phyloP scores from a whole-genome alignment of 2,329 filamentous ascomycete genomes.

The Stagonosporopsis vannaccii region DNA sequence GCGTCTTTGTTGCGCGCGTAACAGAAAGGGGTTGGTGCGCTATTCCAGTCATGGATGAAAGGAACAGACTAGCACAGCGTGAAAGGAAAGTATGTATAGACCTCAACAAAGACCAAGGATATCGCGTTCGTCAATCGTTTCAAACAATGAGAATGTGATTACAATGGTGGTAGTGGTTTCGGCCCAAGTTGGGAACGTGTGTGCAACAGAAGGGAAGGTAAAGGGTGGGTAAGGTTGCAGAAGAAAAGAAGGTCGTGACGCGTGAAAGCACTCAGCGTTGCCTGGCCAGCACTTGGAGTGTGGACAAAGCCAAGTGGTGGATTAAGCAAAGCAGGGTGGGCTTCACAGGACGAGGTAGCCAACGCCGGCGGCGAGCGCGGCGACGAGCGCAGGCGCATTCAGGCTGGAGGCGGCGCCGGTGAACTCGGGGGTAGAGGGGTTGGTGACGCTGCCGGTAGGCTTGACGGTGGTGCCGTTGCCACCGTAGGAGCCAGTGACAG shows the following conservation, averaged over 20 bases:
- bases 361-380: conserved; percentile 39
- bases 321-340: conserved; percentile 14
- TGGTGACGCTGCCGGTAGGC: conserved; percentile 24
- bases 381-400: conserved; percentile 42
- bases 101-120: conserved; percentile 3
- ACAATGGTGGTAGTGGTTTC: conserved; percentile 28
- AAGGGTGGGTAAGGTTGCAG: conserved; percentile 19
- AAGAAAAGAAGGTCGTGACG: conserved; percentile 30
- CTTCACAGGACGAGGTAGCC: conserved; percentile 47
- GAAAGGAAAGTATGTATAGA: conserved; percentile 21
- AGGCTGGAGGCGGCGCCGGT: conserved; percentile 45
- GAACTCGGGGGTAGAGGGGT: conserved; percentile 31
- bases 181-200: conserved; percentile 24
- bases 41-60: background rate
- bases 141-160: conserved; percentile 37
- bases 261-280: conserved; percentile 27
- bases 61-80: background rate
- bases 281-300: conserved; percentile 19
- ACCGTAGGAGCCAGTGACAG: conserved; percentile 21
- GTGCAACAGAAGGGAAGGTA: conserved; percentile 24
- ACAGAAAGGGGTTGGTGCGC: background rate
- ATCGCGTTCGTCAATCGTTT: conserved; percentile 38
- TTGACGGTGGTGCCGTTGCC: conserved; percentile 30
- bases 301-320: conserved; percentile 16
- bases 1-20: conserved; percentile 26